Evolutionary conservation across 768 basidiomycete genomes (phyloP), one percentile per base, ranked within the genome.

Genomic region (Tricholoma sp.): DNA sequence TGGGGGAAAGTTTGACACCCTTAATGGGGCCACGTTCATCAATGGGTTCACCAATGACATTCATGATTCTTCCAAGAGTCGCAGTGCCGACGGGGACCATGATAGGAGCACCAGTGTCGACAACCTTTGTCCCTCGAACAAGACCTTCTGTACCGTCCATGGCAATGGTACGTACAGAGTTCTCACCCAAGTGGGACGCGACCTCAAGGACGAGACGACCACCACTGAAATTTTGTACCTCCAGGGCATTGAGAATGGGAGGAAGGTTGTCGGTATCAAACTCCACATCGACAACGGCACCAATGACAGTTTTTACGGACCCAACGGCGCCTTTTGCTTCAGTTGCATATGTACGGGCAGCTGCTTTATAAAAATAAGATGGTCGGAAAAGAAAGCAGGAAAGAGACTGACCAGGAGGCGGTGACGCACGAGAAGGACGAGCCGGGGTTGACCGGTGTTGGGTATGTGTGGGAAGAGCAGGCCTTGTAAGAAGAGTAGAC

Each of bases 121-220:
- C 70, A 69, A 98, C 97, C 79, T 87, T 94, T 74, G 95, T 91
- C 51, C 97, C 97, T 77, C 97, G 94, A 64, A 99, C 95, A 69
- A 99, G 91, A 91, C 97, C 97, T 77, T 97, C 97, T 54, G 97
- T 99, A 88, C 96, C 95, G 71, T 98, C 97, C 97, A 99, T 99
- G 69, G 97, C 97, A 84, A 99, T 99, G 75, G 93, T 96, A 69
- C 97, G 92, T 74, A 97, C 94, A 22, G 94, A 91, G 84, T 98
- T 98, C 81, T 98, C 97, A 74, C 97, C 97, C 56, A 99, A 81
- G 73, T 99, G 97, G 60, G 94, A 93, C 62, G 97, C 91, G 68
- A 99, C 97, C 78, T 99, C 97, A 62, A 99, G 92, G 67, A 99
- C 97, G 72, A 99, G 91, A 73, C 94, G 92, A 74, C 93, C 93